Base-by-base conservation (phyloP, 2,329 filamentous ascomycete species). In the Sporothrix brasiliensis region DNA sequence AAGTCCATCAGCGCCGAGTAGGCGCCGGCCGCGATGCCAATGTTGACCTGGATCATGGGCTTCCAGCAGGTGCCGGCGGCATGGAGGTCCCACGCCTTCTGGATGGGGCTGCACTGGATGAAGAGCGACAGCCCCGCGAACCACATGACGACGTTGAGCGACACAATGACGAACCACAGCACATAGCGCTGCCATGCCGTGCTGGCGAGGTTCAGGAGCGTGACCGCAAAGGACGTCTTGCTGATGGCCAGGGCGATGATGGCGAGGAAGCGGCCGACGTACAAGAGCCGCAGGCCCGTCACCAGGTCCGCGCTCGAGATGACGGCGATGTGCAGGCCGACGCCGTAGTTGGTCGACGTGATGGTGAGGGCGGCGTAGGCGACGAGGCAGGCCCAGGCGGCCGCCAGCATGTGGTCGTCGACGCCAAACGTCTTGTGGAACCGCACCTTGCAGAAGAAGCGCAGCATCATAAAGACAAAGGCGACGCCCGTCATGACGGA, bases 1-100 rank as follows among this genome's bases (percentile, higher is more conserved):
- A 79, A 76, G 53, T 79, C 78, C 70, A 76, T 76, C 1, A 73
- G 56, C 0, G 76, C 76, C 0, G 77, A 78, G 61, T 75, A 78
- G 16, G 75, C 77, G 1, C 70, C 70, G 2, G 70, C 68, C 19
- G 67, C 44, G 2, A 74, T 73, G 41, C 75, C 74, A 50, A 76
- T 77, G 27, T 70, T 63, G 24, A 76, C 69, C 5, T 75, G 72
- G 10, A 75, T 70, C 16, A 56, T 41, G 16, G 69, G 72, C 14
- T 34, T 11, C 77, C 75, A 78, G 67, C 72, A 72, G 19, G 63
- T 68, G 14, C 72, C 72, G 2, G 67, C 21, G 2, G 66, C 58
- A 44, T 54, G 52, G 14, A 61, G 47, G 44, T 72, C 60, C 72
- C 72, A 73, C 2, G 67, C 68, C 67, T 72, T 72, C 41, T 73